Evolutionary conservation across 441 rosid genomes (phyloP).

Genomic region (Populus tomentosa): DNA sequence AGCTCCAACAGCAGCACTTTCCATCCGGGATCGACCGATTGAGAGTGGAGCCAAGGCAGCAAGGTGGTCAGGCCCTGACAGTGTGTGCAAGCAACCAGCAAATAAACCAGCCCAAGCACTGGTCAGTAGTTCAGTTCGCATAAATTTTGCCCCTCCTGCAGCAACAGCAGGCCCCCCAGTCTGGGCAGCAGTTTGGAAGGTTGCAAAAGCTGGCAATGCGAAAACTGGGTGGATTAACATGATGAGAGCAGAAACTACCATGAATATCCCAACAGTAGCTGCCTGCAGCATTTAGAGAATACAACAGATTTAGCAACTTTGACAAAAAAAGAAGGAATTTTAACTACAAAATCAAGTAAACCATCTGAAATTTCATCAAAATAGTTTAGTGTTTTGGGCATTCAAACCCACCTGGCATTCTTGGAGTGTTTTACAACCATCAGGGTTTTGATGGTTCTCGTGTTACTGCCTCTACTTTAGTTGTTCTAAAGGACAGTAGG

Average conservation of each 20-base stretch:
- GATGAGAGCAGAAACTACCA: slow-evolving; percentile 40
- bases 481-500: neutral
- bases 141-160: slow-evolving; percentile 40
- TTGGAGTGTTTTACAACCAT: neutral
- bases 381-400: neutral
- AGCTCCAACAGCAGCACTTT: slow-evolving; percentile 92
- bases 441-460: neutral
- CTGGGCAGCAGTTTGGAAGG: slow-evolving; percentile 61
- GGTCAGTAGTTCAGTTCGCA: slow-evolving; percentile 51
- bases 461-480: neutral
- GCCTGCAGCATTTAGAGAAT: neutral
- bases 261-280: neutral
- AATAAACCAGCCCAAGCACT: slow-evolving; percentile 97
- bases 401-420: neutral
- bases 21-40: slow-evolving; percentile 74
- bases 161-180: slow-evolving; percentile 50
- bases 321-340: neutral
- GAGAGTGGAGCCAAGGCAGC: slow-evolving; percentile 98
- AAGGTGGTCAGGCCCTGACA: slow-evolving; percentile 95
- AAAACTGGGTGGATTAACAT: slow-evolving; percentile 61
- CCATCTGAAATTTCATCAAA: neutral
- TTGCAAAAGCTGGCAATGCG: slow-evolving; percentile 82
- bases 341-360: neutral
- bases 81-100: slow-evolving; percentile 91
- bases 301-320: no score